These are phyloP conservation scores for Xylariaceae sp. DNA, from an alignment of 2,329 filamentous ascomycete genomes.

Conservation along the genomic window DNA sequence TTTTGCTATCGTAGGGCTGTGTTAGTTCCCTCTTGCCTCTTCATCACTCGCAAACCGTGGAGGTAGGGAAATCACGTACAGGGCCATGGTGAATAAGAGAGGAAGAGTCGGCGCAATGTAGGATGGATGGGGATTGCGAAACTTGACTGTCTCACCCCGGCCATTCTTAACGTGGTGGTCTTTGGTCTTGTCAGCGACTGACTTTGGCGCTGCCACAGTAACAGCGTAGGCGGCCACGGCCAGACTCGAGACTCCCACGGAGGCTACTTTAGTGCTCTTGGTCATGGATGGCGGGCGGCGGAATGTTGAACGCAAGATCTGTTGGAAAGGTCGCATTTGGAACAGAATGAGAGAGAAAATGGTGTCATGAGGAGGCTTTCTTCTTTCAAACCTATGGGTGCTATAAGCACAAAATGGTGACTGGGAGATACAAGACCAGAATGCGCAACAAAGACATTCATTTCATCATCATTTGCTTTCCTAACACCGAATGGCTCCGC, in stretches of 20 bases:
- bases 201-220: slow-evolving; percentile 23
- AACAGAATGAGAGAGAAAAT: not conserved
- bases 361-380: not conserved
- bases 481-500: no score
- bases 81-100: slow-evolving; percentile 6
- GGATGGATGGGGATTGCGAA: slow-evolving; percentile 51
- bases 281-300: slow-evolving; percentile 7
- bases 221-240: slow-evolving; percentile 25
- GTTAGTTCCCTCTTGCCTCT: slow-evolving; percentile 1
- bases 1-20: slow-evolving; percentile 1
- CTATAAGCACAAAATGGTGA: not conserved
- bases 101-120: slow-evolving; percentile 21
- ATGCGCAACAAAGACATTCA: no score
- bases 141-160: slow-evolving; percentile 39
- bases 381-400: not conserved
- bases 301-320: slow-evolving; percentile 1
- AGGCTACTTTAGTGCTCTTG: slow-evolving; percentile 19
- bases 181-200: slow-evolving; percentile 33
- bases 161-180: slow-evolving; percentile 45
- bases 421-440: no score
- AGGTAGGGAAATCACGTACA: slow-evolving; percentile 14
- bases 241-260: slow-evolving; percentile 15
- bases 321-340: slow-evolving; percentile 11
- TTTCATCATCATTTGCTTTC: no score
- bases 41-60: not conserved